phyloP scores from a whole-genome alignment of 2,329 filamentous ascomycete genomes.

The Penicillium sp. region DNA sequence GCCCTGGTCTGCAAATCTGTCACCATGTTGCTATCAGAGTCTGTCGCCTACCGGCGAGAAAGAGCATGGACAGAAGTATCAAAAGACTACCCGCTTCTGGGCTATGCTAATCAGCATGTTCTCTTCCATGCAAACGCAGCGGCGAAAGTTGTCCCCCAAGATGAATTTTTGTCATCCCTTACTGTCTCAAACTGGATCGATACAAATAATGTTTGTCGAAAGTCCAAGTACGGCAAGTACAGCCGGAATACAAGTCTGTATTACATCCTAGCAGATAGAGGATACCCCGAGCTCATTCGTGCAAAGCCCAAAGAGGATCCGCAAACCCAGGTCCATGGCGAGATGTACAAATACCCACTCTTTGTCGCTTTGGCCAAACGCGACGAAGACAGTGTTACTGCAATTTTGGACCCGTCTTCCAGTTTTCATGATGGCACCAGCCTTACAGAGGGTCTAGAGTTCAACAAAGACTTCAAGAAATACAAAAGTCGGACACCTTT shows the following conservation, averaged over 20 bases:
- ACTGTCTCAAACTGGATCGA: conserved; percentile 30
- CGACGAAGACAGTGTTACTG: conserved; percentile 6
- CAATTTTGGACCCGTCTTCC: conserved; percentile 10
- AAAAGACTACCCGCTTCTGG: conserved; percentile 41
- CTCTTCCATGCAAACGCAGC: conserved; percentile 33
- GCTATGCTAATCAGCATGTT: conserved; percentile 31
- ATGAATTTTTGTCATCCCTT: conserved; percentile 30
- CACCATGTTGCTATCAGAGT: not conserved
- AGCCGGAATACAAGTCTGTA: conserved; percentile 2
- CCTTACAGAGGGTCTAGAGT: conserved; percentile 10
- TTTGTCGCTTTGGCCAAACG: conserved; percentile 20
- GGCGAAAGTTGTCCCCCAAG: conserved; percentile 17
- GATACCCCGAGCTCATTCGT: conserved; percentile 13
- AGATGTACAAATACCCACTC: conserved; percentile 17
- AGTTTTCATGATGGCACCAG: conserved; percentile 6
- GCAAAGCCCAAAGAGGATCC: not conserved
- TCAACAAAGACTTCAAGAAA: conserved; percentile 6
- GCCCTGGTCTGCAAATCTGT: not conserved
- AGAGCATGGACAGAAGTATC: not conserved
- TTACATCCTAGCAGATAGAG: conserved; percentile 21
- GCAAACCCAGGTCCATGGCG: conserved; percentile 2
- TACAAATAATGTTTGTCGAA: conserved; percentile 37
- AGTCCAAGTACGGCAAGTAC: conserved; percentile 31
- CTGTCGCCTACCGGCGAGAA: not conserved
- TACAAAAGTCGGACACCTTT: conserved; percentile 12